phyloP scores from a whole-genome alignment of 169 alveolate genomes.

The Perkinsus chesapeaki region DNA sequence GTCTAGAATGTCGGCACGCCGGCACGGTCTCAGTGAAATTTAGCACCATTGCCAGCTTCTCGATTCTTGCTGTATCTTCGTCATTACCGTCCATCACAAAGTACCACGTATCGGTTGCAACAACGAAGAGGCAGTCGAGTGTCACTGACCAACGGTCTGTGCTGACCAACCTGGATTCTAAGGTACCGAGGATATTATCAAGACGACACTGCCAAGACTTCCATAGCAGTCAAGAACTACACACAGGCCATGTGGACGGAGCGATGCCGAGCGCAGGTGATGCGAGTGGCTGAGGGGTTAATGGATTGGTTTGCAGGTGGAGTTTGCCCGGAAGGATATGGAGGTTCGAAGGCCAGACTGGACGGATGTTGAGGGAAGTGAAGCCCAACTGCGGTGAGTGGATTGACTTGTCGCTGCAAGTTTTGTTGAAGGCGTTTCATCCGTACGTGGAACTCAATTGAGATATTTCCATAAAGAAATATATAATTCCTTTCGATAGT shows the following conservation, averaged over 20 bases:
- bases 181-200: background rate
- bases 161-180: no score
- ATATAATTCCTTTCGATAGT: no score
- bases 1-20: background rate
- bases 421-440: no score
- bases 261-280: background rate
- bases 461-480: no score
- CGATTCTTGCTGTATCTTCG: no score
- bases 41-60: no score
- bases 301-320: background rate
- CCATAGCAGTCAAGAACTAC: background rate
- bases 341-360: background rate
- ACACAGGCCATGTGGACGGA: background rate
- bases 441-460: no score
- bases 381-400: background rate
- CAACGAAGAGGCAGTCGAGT: no score
- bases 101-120: no score
- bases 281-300: background rate
- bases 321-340: background rate
- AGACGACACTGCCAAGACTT: background rate
- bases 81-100: no score
- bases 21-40: background rate
- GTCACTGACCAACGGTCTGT: no score
- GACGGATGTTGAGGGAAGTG: background rate
- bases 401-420: no score